Percentiles rank a stretch among this genome's conserved stretches.
Evolutionary conservation across 352 stramenopile species (phyloP).

Genomic region (Blastocystis sp.): DNA sequence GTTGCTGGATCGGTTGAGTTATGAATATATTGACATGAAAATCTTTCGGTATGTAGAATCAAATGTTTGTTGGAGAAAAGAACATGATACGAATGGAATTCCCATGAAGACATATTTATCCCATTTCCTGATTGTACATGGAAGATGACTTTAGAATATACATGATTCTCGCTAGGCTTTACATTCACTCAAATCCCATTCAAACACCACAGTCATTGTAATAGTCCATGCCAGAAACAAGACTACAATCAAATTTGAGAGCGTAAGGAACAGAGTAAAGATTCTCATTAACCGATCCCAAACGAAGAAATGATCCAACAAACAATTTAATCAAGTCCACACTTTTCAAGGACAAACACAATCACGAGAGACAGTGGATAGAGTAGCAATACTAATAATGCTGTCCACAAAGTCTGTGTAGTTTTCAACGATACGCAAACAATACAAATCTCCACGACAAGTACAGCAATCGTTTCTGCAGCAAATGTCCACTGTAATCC

Average conservation of each 20-base stretch:
- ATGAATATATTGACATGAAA: too few relatives aligned
- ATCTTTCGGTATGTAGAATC: too few relatives aligned
- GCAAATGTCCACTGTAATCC: conserved; percentile 91
- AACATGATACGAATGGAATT: too few relatives aligned
- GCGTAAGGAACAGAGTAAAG: background rate
- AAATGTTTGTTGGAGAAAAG: too few relatives aligned
- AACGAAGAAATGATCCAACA: conserved; percentile 34
- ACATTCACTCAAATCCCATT: background rate
- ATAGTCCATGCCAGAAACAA: background rate
- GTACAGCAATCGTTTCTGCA: conserved; percentile 88
- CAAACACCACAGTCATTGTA: background rate
- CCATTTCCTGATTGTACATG: too few relatives aligned
- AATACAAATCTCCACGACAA: conserved; percentile 85
- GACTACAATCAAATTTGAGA: background rate
- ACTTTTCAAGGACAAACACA: conserved; percentile 82
- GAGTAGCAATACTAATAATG: conserved; percentile 76
- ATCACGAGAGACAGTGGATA: conserved; percentile 85
- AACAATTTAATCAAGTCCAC: conserved; percentile 74
- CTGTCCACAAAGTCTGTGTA: conserved; percentile 77
- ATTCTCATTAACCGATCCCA: background rate
- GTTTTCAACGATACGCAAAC: conserved; percentile 71
- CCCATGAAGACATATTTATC: too few relatives aligned
- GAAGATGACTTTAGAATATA: too few relatives aligned
- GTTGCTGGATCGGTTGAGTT: too few relatives aligned
- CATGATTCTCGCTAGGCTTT: background rate